Conservation (phyloP, 352 stramenopile species). For the Globisporangium heterothallicum region DNA sequence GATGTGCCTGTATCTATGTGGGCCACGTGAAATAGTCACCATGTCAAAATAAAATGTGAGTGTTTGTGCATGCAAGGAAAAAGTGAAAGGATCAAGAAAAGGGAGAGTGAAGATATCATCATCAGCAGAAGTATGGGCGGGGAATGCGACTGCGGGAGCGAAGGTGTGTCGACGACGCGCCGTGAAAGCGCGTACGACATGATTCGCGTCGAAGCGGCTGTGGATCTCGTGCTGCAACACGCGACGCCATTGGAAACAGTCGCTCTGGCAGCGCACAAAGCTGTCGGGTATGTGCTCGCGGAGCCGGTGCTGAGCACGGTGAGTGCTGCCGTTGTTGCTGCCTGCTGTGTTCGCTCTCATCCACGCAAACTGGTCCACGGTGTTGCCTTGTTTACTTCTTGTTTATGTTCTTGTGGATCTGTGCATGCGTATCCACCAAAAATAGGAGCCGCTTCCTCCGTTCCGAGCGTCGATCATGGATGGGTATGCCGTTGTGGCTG, state of each 20-base stretch:
- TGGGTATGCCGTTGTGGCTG: conserved; percentile 93
- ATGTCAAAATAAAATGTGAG: background rate
- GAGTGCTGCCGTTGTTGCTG: background rate
- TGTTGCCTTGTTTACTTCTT: too few relatives aligned
- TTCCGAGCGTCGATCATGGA: conserved; percentile 98
- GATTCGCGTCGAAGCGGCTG: conserved; percentile 48
- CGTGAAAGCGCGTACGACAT: conserved; percentile 80
- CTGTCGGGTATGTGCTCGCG: conserved; percentile 48
- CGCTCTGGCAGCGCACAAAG: conserved; percentile 26
- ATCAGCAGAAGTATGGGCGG: conserved; percentile 11
- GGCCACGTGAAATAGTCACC: background rate
- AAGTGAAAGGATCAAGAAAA: background rate
- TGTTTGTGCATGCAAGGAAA: background rate
- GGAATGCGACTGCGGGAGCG: conserved; percentile 43
- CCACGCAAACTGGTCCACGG: too few relatives aligned
- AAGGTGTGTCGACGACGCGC: conserved; percentile 36
- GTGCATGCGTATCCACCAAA: too few relatives aligned
- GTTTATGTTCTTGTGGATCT: conserved; percentile 10
- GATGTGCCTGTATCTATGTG: background rate
- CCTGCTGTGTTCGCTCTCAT: background rate
- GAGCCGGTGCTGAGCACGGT: conserved; percentile 45
- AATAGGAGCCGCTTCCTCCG: conserved; percentile 86
- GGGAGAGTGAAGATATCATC: background rate
- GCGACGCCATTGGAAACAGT: conserved; percentile 31
- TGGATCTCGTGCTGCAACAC: conserved; percentile 46